Evolutionary conservation across 2,329 filamentous ascomycete species (phyloP), one percentile per base, ranked within the genome.

Genomic region (Arachnopeziza araneosa): DNA sequence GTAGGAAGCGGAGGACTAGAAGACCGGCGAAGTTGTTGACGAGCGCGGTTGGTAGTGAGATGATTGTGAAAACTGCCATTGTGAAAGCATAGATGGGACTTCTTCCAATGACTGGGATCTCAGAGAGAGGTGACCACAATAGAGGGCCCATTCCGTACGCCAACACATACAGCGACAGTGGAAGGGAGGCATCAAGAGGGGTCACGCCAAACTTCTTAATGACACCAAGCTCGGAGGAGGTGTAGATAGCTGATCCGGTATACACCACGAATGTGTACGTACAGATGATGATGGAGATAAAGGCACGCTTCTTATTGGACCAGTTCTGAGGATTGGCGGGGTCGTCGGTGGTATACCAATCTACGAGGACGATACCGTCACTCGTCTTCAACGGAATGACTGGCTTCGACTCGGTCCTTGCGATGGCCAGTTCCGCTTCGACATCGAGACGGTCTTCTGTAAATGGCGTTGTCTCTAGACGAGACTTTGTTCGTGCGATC

Each of bases 1-100:
- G 83, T 3, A 88, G 72, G 72, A 88, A 88, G 1, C 86, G 80
- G 2, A 86, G 75, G 1, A 87, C 83, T 66, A 89, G 78, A 10
- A 91, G 76, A 0, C 85, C 85, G 0, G 82, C 75, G 56, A 85
- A 88, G 74, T 85, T 88, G 52, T 81, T 73, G 2, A 83, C 83
- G 0, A 90, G 71, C 0, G 85, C 83, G 0, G 86, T 83, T 0
- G 87, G 86, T 19, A 90, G 79, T 6, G 81, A 83, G 12, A 91
- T 72, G 62, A 90, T 79, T 54, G 88, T 83, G 70, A 90, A 91
- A 26, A 90, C 75, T 60, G 82, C 81, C 75, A 90, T 87, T 10
- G 86, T 87, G 64, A 82, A 71, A 44, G 88, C 81, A 72, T 91
- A 91, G 6, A 87, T 81, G 0, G 83, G 83, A 66, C 86, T 90